Percentiles rank a stretch among this genome's conserved stretches.
phyloP scores from a whole-genome alignment of 2,329 filamentous ascomycete species.

The Emmonsia crescens region DNA sequence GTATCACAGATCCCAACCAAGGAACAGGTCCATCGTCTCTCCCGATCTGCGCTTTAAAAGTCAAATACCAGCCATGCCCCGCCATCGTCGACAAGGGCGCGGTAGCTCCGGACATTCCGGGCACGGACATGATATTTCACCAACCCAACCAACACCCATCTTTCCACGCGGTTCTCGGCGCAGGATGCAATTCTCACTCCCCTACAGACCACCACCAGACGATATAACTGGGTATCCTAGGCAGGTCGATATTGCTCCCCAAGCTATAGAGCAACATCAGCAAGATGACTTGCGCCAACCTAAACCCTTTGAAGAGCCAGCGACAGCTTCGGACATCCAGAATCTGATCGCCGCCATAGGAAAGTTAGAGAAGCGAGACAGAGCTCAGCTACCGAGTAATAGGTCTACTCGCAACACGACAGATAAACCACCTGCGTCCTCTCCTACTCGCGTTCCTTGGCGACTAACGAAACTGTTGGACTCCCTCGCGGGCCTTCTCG shows the following conservation, averaged over 20 bases:
- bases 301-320: background rate
- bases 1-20: too few species aligned
- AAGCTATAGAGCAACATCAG: background rate
- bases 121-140: too few species aligned
- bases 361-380: background rate
- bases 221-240: background rate
- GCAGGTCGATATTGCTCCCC: background rate
- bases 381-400: background rate
- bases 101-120: background rate
- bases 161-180: too few species aligned
- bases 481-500: background rate
- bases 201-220: background rate
- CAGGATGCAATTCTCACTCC: too few species aligned
- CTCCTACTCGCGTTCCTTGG: background rate
- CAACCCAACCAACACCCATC: too few species aligned
- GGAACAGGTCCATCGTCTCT: too few species aligned
- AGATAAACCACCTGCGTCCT: background rate
- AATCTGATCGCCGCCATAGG: conserved; percentile 1
- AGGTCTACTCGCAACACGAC: background rate
- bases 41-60: too few species aligned
- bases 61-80: background rate
- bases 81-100: background rate
- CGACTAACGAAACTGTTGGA: background rate
- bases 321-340: background rate
- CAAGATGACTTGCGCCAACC: background rate